Base-by-base conservation (phyloP, 179 eudicot species). In the Silene noctiflora region DNA sequence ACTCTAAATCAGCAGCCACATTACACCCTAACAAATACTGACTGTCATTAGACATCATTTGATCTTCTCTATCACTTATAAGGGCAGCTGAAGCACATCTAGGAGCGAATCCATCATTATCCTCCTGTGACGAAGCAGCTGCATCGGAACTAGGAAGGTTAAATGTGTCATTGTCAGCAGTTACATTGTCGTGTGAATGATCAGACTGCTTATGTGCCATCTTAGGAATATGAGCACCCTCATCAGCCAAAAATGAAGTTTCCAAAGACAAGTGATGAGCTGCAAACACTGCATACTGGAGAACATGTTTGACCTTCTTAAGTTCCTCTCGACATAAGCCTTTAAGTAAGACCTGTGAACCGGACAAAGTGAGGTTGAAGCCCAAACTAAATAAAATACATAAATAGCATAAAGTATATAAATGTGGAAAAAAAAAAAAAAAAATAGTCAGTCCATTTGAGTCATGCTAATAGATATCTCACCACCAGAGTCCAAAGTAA, bases 191-290 rank as follows among this genome's bases (percentile, higher is more conserved):
- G n/a, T 80, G 77, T 69, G 75, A 24, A 60, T 79, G 55, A 75
- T 66, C 16, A 58, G 87, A 81, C 25, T 87, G 79, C 65, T 81
- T 84, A 62, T 78, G 61, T 14, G 75, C 76, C 81, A 83, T 73
- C 80, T 86, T 90, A 31, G 99, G 99, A 27, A 96, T 85, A 84
- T 86, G 91, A 72, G 99, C 99, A 79, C 99, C 99, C 87, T 96
- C 99, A 64, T 96, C 99, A 56, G 97, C 96, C 67, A 96, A 91
- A 81, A 94, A 94, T 29, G 96, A 94, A 71, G 97, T 96, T 75
- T 96, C 99, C 71, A 96, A 80, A 33, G 93, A 94, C 76, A 96
- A 80, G 88, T 96, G 99, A 81, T 96, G 89, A 16, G 99, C 99
- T 76, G 98, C 99, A 83, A 96, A 96, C 39, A 96, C 87, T 25